Conservation (phyloP, 192 early-diverging fungal genomes). For the Coemansia sp. region DNA sequence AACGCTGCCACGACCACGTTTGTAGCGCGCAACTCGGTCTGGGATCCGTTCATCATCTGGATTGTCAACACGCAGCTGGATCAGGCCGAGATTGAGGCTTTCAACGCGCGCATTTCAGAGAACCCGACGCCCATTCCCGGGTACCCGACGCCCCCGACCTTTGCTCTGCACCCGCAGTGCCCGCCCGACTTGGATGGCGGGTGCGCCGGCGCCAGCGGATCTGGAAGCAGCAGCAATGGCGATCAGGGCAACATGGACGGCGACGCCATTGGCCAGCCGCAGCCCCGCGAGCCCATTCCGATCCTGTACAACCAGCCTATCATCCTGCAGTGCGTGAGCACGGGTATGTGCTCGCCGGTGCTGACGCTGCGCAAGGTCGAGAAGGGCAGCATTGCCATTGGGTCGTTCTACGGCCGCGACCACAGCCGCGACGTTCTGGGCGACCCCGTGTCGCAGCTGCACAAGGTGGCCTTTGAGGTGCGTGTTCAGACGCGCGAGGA, state of each 20-base stretch:
- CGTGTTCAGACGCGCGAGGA: slow-evolving; percentile 44
- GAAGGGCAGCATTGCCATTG: slow-evolving; percentile 73
- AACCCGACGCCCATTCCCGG: slow-evolving; percentile 53
- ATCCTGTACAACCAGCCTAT: slow-evolving; percentile 86
- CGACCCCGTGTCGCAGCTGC: slow-evolving; percentile 84
- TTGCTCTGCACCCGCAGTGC: slow-evolving; percentile 64
- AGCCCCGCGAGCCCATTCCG: slow-evolving; percentile 58
- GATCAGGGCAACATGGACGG: slow-evolving; percentile 14
- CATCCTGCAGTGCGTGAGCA: slow-evolving; percentile 83
- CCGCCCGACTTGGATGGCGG: slow-evolving; percentile 35
- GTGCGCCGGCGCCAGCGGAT: background rate
- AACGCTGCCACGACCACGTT: slow-evolving; percentile 57
- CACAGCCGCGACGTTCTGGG: slow-evolving; percentile 59
- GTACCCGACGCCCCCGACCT: slow-evolving; percentile 73
- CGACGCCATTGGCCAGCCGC: slow-evolving; percentile 15
- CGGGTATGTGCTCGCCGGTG: slow-evolving; percentile 76
- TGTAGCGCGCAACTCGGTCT: slow-evolving; percentile 70
- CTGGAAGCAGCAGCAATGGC: slow-evolving; percentile 4
- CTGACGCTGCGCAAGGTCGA: slow-evolving; percentile 85
- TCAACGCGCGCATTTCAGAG: slow-evolving; percentile 36
- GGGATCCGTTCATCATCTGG: slow-evolving; percentile 89
- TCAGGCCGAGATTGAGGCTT: slow-evolving; percentile 56
- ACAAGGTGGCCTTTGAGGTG: slow-evolving; percentile 88
- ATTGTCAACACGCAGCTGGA: slow-evolving; percentile 64
- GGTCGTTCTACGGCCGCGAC: slow-evolving; percentile 53